A percentile compares a stretch with the other conserved stretches of the same genome.
These are phyloP conservation scores for Aspergillus alliaceus DNA, from an alignment of 2,329 filamentous ascomycete species.

Conservation along the genomic window DNA sequence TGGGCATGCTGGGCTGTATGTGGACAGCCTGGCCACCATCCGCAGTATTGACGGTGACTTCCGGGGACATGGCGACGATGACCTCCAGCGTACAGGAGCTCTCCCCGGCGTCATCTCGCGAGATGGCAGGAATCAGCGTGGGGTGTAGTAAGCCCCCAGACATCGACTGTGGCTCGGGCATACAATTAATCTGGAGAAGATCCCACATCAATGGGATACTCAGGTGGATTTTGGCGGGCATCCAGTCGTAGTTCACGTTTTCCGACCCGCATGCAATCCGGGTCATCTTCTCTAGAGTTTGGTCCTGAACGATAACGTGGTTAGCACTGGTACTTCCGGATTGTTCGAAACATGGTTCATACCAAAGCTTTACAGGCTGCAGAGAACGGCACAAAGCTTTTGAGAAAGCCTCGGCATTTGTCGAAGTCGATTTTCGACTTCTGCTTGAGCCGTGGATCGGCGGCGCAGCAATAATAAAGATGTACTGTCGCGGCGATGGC, in stretches of 20 bases:
- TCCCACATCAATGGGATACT: conserved; percentile 57
- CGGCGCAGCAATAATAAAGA: conserved; percentile 55
- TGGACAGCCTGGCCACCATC: conserved; percentile 54
- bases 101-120: conserved; percentile 35
- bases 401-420: conserved; percentile 52
- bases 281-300: conserved; percentile 51
- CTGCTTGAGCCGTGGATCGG: conserved; percentile 49
- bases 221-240: conserved; percentile 54
- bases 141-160: conserved; percentile 45
- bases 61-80: conserved; percentile 53
- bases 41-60: conserved; percentile 53
- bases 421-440: conserved; percentile 55
- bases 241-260: conserved; percentile 52
- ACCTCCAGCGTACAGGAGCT: conserved; percentile 46
- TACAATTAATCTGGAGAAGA: conserved; percentile 51
- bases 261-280: conserved; percentile 52
- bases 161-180: conserved; percentile 36
- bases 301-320: conserved; percentile 42
- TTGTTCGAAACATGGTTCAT: conserved; percentile 15
- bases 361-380: conserved; percentile 50
- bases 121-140: conserved; percentile 38
- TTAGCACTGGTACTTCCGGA: conserved; percentile 8
- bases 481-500: conserved; percentile 56
- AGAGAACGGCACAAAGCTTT: conserved; percentile 50
- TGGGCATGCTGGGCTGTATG: conserved; percentile 28